Evolutionary conservation across 1,284 basidiomycete genomes (phyloP).

Genomic region (Cutaneotrichosporon spelunceum): DNA sequence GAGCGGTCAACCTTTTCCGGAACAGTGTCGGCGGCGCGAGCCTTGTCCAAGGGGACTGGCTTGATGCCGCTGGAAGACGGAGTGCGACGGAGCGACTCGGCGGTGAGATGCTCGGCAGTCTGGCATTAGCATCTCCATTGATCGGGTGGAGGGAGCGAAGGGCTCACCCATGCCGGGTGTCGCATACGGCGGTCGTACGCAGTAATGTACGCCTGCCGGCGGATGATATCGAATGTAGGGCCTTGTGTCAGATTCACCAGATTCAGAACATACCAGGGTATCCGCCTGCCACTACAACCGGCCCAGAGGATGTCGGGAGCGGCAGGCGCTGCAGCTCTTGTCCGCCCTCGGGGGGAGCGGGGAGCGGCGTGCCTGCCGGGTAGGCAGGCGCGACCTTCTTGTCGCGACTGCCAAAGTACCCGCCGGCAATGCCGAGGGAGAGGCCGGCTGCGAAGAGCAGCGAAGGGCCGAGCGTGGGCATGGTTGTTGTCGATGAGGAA

Average conservation of each 20-base stretch:
- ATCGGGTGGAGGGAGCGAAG: too few species aligned
- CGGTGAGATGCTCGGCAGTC: conserved; percentile 90
- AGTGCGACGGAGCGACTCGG: conserved; percentile 65
- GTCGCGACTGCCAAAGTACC: conserved; percentile 35
- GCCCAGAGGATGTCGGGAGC: conserved; percentile 35
- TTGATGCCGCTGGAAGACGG: conserved; percentile 30
- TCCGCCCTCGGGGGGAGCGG: conserved; percentile 31
- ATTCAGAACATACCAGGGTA: conserved; percentile 46
- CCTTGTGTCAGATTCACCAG: conserved; percentile 55
- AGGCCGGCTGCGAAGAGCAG: conserved; percentile 50
- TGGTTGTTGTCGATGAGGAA: conserved; percentile 15
- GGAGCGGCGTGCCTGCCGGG: conserved; percentile 17
- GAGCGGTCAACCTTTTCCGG: conserved; percentile 61
- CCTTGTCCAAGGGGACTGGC: conserved; percentile 39
- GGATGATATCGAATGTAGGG: conserved; percentile 74
- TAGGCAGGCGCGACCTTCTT: conserved; percentile 3
- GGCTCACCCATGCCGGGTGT: conserved; percentile 85
- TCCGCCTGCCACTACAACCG: conserved; percentile 37
- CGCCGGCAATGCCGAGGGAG: conserved; percentile 46
- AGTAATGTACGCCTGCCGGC: conserved; percentile 77
- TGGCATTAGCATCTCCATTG: conserved; percentile 41
- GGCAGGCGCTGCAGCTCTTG: conserved; percentile 21
- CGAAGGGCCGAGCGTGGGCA: conserved; percentile 49
- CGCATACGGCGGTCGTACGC: conserved; percentile 85
- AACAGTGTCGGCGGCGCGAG: conserved; percentile 40